These are phyloP conservation scores for Chrysochromulina tobinii DNA, from an alignment of 78 protist species.

Conservation along the genomic window DNA sequence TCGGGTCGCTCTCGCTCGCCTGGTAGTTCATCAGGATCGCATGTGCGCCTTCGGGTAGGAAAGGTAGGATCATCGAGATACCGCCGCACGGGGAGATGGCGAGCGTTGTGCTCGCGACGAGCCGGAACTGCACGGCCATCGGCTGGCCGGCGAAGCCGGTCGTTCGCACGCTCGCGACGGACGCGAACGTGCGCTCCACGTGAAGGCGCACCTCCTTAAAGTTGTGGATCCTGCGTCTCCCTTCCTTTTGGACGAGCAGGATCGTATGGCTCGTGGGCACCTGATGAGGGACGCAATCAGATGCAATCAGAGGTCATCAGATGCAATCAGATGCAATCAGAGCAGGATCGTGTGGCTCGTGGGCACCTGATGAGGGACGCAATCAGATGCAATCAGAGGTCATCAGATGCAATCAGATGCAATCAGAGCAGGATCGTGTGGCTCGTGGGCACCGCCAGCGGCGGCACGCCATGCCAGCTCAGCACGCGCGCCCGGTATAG, in stretches of 20 bases:
- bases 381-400: too few species aligned
- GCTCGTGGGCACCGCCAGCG: not conserved
- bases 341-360: too few species aligned
- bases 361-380: too few species aligned
- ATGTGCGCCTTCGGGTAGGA: not conserved
- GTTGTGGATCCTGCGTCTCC: not conserved
- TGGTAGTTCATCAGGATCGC: not conserved
- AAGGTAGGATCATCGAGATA: constrained; percentile 14
- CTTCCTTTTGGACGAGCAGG: not conserved
- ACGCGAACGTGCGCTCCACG: not conserved
- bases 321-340: too few species aligned
- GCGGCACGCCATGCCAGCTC: not conserved
- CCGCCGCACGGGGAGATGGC: constrained; percentile 15
- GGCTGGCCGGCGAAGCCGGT: not conserved
- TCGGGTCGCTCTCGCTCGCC: not conserved
- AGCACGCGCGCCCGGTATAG: not conserved
- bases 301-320: too few species aligned
- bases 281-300: too few species aligned
- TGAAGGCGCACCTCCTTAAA: not conserved
- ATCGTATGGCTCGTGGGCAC: not conserved
- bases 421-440: not conserved
- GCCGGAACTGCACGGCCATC: not conserved
- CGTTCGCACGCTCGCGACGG: not conserved
- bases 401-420: too few species aligned
- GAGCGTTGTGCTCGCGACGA: not conserved